A percentile compares a stretch with the other conserved stretches of the same genome.
Evolutionary conservation across 148 eudicot genomes (phyloP).

Genomic region (Salicornia ramosissima): DNA sequence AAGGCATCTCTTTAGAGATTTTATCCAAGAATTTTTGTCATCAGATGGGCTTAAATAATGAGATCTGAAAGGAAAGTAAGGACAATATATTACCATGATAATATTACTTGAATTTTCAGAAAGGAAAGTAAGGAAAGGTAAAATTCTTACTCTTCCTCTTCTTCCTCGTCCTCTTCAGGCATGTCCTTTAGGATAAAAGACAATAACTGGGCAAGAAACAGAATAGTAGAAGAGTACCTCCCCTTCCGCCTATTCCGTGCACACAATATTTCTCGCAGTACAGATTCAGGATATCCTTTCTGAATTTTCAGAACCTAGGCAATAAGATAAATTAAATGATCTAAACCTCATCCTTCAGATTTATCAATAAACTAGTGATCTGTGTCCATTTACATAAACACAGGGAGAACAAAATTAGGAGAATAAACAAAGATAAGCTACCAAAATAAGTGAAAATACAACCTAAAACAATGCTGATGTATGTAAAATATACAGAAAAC

Average conservation of each 20-base stretch:
- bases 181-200: conserved; percentile 42
- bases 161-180: conserved; percentile 43
- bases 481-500: background rate
- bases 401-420: background rate
- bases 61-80: conserved; percentile 27
- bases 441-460: background rate
- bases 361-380: background rate
- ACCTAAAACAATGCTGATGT: background rate
- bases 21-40: conserved; percentile 51
- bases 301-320: conserved; percentile 54
- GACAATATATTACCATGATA: conserved; percentile 11
- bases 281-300: conserved; percentile 59
- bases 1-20: conserved; percentile 40
- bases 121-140: too few species aligned
- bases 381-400: background rate
- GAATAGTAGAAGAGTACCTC: conserved; percentile 44
- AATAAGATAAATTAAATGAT: background rate
- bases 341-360: background rate
- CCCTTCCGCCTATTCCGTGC: conserved; percentile 53
- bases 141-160: conserved; percentile 22
- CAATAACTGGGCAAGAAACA: conserved; percentile 57
- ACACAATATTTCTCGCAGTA: conserved; percentile 54
- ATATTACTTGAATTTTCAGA: too few species aligned
- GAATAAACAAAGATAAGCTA: background rate
- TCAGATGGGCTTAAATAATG: conserved; percentile 26